These are phyloP conservation scores for Monosporozyma solicola DNA, from an alignment of 805 yeast species.

Conservation along the genomic window DNA sequence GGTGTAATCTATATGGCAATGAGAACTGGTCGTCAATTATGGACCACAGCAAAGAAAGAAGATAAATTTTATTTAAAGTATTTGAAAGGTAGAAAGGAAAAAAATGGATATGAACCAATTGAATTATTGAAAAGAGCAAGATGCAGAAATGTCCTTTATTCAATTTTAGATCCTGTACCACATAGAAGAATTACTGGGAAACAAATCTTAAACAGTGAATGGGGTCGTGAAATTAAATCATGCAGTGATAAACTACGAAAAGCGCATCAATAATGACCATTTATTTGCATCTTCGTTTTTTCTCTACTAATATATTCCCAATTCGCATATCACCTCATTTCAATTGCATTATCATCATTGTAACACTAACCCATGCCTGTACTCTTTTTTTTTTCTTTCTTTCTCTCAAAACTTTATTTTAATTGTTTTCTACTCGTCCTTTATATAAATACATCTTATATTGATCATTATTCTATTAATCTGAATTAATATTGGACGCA, in stretches of 20 bases:
- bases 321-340: background rate
- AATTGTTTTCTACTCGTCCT: background rate
- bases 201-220: slow-evolving; percentile 84
- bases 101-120: slow-evolving; percentile 85
- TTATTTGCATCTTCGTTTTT: background rate
- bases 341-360: background rate
- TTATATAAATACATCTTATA: background rate
- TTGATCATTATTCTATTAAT: background rate
- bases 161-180: slow-evolving; percentile 88
- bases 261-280: background rate
- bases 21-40: slow-evolving; percentile 89
- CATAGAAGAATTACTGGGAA: slow-evolving; percentile 76
- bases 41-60: slow-evolving; percentile 74
- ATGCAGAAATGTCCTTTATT: slow-evolving; percentile 87
- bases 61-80: slow-evolving; percentile 78
- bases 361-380: background rate
- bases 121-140: slow-evolving; percentile 76
- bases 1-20: slow-evolving; percentile 90
- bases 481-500: background rate
- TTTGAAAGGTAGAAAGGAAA: slow-evolving; percentile 67
- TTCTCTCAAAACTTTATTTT: background rate
- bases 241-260: slow-evolving; percentile 32
- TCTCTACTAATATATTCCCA: background rate
- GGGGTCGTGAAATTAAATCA: slow-evolving; percentile 84
- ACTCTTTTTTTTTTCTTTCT: background rate